Percentiles rank a stretch among this genome's conserved stretches.
Conservation (phyloP, 1,139 yeast genomes). For the Blastobotrys petasosporus region DNA sequence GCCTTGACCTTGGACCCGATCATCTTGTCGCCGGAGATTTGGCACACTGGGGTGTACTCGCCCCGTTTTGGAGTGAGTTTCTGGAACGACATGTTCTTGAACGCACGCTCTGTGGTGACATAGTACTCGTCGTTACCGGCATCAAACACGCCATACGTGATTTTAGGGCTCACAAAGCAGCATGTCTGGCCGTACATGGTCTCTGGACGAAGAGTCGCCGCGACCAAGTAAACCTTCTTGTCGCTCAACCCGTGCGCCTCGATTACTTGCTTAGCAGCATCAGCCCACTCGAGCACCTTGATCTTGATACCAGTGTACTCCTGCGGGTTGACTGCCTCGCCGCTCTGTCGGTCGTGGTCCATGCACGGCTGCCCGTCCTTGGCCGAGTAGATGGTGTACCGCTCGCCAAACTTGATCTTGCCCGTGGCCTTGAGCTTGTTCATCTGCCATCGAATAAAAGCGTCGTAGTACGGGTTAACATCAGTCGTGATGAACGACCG, state of each 20-base stretch:
- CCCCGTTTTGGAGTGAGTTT: slow-evolving; percentile 89
- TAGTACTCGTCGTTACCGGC: slow-evolving; percentile 74
- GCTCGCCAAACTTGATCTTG: slow-evolving; percentile 94
- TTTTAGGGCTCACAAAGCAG: slow-evolving; percentile 95
- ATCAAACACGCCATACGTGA: slow-evolving; percentile 84
- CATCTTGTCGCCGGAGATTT: slow-evolving; percentile 63
- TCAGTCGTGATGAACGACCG: slow-evolving; percentile 94
- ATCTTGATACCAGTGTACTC: slow-evolving; percentile 94
- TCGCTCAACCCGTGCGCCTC: slow-evolving; percentile 45
- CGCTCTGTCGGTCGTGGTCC: slow-evolving; percentile 97
- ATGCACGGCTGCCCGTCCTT: slow-evolving; percentile 99
- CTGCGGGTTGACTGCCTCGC: slow-evolving; percentile 96
- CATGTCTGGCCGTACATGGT: slow-evolving; percentile 99
- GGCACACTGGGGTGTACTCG: slow-evolving; percentile 52
- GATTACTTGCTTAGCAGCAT: slow-evolving; percentile 47
- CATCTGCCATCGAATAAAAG: slow-evolving; percentile 96
- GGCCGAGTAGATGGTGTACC: slow-evolving; percentile 95
- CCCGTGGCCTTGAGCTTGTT: slow-evolving; percentile 78
- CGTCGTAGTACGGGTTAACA: slow-evolving; percentile 89
- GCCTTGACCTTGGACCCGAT: slow-evolving; percentile 86
- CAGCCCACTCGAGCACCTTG: slow-evolving; percentile 54
- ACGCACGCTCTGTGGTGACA: slow-evolving; percentile 93
- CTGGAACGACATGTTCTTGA: slow-evolving; percentile 96
- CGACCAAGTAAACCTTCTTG: slow-evolving; percentile 75
- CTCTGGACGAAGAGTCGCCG: slow-evolving; percentile 98